Evolutionary conservation across 1,139 yeast genomes (phyloP).

Genomic region (Debaryomyces singareniensis): DNA sequence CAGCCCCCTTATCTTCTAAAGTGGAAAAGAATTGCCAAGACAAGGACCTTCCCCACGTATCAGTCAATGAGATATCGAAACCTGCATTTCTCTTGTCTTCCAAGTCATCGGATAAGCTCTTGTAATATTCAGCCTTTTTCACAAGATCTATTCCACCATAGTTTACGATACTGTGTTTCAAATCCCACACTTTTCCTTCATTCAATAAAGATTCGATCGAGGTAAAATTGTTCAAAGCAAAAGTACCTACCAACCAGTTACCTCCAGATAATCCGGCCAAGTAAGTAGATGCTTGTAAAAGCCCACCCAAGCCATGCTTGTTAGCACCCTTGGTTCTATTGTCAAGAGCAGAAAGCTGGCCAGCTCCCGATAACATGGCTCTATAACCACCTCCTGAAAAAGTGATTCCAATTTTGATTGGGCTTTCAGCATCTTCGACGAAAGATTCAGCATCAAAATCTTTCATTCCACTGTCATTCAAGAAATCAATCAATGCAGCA

Average conservation of each 20-base stretch:
- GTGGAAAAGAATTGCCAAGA: conserved; percentile 69
- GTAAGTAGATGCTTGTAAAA: conserved; percentile 68
- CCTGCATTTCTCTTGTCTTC: conserved; percentile 68
- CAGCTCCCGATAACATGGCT: conserved; percentile 43
- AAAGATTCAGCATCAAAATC: conserved; percentile 57
- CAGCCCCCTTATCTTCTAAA: conserved; percentile 51
- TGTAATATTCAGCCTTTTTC: conserved; percentile 51
- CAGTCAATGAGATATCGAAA: conserved; percentile 72
- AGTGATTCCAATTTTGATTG: conserved; percentile 35
- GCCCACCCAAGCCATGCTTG: conserved; percentile 65
- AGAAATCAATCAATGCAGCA: conserved; percentile 51
- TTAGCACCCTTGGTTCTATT: conserved; percentile 19
- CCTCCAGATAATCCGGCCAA: conserved; percentile 84
- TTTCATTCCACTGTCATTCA: conserved; percentile 53
- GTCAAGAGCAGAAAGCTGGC: conserved; percentile 36
- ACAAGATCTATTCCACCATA: conserved; percentile 69
- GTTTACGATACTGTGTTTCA: conserved; percentile 52
- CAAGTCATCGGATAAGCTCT: conserved; percentile 45
- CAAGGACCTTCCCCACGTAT: conserved; percentile 87
- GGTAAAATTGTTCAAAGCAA: conserved; percentile 79
- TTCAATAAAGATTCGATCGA: conserved; percentile 56
- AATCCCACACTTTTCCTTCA: conserved; percentile 60
- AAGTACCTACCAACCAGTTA: conserved; percentile 75
- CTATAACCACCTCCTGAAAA: conserved; percentile 45
- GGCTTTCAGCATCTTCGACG: conserved; percentile 28